Base-by-base conservation (phyloP, 805 yeast genomes). In the Pichia manshurica region DNA sequence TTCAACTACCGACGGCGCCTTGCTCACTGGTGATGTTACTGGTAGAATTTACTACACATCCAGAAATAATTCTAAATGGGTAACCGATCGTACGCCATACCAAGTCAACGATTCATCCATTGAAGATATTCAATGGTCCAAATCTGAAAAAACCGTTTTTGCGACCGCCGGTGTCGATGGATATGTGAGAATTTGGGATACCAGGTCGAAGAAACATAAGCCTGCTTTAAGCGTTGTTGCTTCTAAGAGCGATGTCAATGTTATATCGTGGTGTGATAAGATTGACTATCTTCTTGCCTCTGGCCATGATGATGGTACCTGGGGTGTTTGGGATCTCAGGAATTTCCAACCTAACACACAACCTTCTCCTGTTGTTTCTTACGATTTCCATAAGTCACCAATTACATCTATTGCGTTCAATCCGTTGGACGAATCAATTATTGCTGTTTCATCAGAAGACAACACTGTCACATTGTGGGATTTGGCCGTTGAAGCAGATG, bases 301-400 rank as follows among this genome's bases (percentile, higher is more conserved):
- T 42, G 99, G 99, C 57, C 96, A 93, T 63, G 99, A 93, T 66
- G 96, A 90, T 65, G 99, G 99, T 54, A 70, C 81, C 28, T 93
- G 98, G 96, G 89, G 95, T 39, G 93, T 93, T 39, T 93, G 99
- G 99, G 99, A 93, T 71, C 74, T 93, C 67, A 82, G 99, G 62
- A 79, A 83, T 57, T 80, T 93, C 75, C 75, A 83, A 56, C 77
- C 82, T 56, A 65, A 72, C 39, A 67, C 78, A 6, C 60, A 64
- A 39, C 84, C 84, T 4, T 68, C 82, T 7, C 97, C 98, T 13
- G 98, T 93, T 34, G 99, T 97, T 5, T 82, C 84, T 56, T 93
- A 91, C 63, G 88, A 86, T 58, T 93, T 93, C 86, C 98, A 93
- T 72, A 87, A 87, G 66, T 79, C 91, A 39, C 84, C 99, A 22